Percentiles rank a stretch among this genome's conserved stretches.
phyloP scores from a whole-genome alignment of 192 early-diverging fungal genomes.

The Umbelopsis sp. region DNA sequence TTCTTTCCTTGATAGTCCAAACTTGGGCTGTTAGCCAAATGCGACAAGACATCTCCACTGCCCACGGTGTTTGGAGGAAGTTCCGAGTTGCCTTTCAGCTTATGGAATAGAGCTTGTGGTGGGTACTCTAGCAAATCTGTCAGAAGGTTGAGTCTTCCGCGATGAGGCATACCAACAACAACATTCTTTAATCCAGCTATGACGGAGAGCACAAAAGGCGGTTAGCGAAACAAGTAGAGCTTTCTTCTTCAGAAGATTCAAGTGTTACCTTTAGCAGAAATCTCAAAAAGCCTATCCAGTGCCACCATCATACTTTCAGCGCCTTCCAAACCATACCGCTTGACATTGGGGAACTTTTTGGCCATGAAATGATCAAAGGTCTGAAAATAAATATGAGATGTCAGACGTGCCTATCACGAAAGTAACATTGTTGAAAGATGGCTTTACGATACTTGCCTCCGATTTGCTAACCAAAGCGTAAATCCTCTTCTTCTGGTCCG shows the following conservation, averaged over 20 bases:
- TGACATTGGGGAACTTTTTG: conserved; percentile 94
- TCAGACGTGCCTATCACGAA: not conserved
- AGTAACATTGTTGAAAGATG: not conserved
- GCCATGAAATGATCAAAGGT: conserved; percentile 98
- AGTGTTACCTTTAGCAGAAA: conserved; percentile 56
- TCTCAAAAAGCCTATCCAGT: conserved; percentile 83
- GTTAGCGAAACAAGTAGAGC: not conserved
- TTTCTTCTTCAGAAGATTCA: too few species aligned
- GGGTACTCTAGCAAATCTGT: conserved; percentile 85
- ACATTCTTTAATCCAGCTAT: conserved; percentile 77
- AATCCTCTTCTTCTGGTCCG: conserved; percentile 73
- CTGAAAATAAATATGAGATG: conserved; percentile 31
- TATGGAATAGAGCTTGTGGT: conserved; percentile 85
- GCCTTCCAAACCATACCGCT: conserved; percentile 96
- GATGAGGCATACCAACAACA: conserved; percentile 96
- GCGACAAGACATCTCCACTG: conserved; percentile 91
- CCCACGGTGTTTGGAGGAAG: conserved; percentile 78
- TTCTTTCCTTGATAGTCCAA: conserved; percentile 68
- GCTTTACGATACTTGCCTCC: conserved; percentile 52
- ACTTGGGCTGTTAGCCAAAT: conserved; percentile 80
- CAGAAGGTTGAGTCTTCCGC: conserved; percentile 92
- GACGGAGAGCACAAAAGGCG: not conserved
- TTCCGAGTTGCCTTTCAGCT: conserved; percentile 93
- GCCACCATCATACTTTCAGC: conserved; percentile 95
- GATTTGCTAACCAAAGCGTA: conserved; percentile 78